phyloP scores from a whole-genome alignment of 2,329 filamentous ascomycete genomes.

The Fusarium cyanostomum region DNA sequence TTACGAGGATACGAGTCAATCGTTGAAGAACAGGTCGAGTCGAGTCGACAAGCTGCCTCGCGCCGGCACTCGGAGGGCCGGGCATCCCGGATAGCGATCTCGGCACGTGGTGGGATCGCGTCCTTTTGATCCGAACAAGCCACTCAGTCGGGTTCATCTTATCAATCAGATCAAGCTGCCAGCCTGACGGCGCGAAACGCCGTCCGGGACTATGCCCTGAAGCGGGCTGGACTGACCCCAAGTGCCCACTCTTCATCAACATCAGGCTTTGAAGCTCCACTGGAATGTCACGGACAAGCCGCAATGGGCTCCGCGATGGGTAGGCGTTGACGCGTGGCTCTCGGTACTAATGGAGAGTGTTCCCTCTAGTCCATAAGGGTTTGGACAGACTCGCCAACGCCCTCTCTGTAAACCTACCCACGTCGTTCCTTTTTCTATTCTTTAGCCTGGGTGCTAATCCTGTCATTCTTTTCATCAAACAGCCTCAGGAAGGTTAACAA shows the following conservation, averaged over 20 bases:
- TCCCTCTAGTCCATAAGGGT: not conserved
- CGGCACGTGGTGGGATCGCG: not conserved
- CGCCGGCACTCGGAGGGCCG: not conserved
- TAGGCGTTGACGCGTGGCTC: not conserved
- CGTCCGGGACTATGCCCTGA: not conserved
- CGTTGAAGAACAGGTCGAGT: not conserved
- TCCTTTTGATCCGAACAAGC: slow-evolving; percentile 11
- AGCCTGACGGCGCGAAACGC: not conserved
- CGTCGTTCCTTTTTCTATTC: not conserved
- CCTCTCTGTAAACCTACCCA: not conserved
- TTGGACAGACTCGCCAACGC: not conserved
- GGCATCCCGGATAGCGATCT: not conserved
- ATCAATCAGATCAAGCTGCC: slow-evolving; percentile 32
- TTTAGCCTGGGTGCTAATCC: slow-evolving; percentile 2
- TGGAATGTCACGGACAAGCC: not conserved
- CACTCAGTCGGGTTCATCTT: slow-evolving; percentile 19
- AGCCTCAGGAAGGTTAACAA: slow-evolving; percentile 24
- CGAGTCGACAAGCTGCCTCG: not conserved
- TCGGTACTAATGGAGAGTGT: slow-evolving; percentile 3
- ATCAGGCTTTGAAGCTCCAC: slow-evolving; percentile 30
- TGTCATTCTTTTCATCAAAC: slow-evolving; percentile 10
- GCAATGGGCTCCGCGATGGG: not conserved
- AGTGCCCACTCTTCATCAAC: slow-evolving; percentile 29
- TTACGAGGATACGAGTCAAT: too few relatives aligned
- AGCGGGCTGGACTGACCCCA: not conserved